A percentile compares a stretch with the other conserved stretches of the same genome.
phyloP scores from a whole-genome alignment of 2,329 filamentous ascomycete genomes.

The Cladobotryum mycophilum region DNA sequence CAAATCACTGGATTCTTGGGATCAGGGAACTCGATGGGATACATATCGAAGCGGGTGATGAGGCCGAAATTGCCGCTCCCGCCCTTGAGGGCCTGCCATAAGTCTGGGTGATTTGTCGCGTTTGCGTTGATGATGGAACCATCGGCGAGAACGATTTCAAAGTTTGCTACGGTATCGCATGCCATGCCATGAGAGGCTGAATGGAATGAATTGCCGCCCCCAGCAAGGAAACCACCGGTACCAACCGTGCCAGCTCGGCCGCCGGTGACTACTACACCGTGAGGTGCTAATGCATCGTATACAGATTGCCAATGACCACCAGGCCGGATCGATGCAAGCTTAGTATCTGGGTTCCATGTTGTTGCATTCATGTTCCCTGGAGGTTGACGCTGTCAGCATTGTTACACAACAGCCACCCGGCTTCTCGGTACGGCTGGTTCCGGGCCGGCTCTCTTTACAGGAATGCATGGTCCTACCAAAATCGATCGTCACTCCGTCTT shows the following conservation, averaged over 20 bases:
- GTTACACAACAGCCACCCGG: too few species aligned
- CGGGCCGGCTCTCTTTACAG: too few species aligned
- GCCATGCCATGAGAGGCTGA: conserved; percentile 27
- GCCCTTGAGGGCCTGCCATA: conserved; percentile 39
- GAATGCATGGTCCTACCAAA: conserved; percentile 17
- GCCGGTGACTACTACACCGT: conserved; percentile 28
- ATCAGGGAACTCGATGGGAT: conserved; percentile 24
- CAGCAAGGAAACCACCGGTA: conserved; percentile 28
- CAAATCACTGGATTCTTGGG: conserved; percentile 22
- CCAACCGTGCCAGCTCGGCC: conserved; percentile 32
- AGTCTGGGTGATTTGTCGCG: conserved; percentile 27
- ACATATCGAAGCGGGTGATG: conserved; percentile 24
- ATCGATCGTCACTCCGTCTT: conserved; percentile 33
- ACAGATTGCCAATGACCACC: conserved; percentile 33
- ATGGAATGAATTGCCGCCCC: conserved; percentile 33
- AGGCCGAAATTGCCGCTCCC: conserved; percentile 36
- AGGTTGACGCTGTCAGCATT: neutral
- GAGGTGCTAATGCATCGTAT: conserved; percentile 27
- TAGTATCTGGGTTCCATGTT: conserved; percentile 22
- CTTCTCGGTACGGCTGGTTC: too few species aligned
- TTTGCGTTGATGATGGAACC: conserved; percentile 39
- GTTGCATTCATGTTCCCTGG: conserved; percentile 25
- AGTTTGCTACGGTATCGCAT: conserved; percentile 39
- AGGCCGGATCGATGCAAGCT: conserved; percentile 27
- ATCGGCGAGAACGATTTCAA: conserved; percentile 42